These are phyloP conservation scores for Argentina anserina DNA, from an alignment of 306 rosid genomes.

Conservation along the genomic window DNA sequence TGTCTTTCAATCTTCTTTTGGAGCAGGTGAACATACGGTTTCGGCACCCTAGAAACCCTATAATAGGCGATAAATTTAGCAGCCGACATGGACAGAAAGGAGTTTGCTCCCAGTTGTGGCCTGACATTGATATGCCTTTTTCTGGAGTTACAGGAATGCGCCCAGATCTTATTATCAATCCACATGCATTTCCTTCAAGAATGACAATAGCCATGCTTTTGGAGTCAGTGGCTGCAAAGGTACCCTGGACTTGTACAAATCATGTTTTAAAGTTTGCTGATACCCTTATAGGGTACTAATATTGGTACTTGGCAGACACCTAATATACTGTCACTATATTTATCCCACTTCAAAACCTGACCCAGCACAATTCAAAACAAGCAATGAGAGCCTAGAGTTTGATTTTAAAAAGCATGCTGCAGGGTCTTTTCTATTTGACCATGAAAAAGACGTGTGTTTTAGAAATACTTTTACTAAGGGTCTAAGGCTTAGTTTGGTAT, in stretches of 20 bases:
- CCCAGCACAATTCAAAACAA: neutral
- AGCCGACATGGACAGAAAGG: conserved; percentile 99
- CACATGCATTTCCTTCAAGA: conserved; percentile 99
- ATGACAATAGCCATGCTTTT: conserved; percentile 99
- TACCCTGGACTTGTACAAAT: conserved; percentile 22
- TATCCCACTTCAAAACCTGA: neutral
- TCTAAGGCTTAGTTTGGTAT: too few relatives aligned
- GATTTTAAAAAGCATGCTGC: too few relatives aligned
- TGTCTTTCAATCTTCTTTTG: neutral
- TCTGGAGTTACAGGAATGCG: conserved; percentile 92
- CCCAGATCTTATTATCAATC: conserved; percentile 96
- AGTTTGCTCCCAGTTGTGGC: conserved; percentile 99
- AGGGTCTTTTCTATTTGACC: neutral
- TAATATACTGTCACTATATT: neutral
- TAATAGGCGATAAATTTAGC: conserved; percentile 96
- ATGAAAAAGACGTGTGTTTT: too few relatives aligned
- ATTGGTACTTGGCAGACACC: too few relatives aligned
- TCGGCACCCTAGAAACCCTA: conserved; percentile 87
- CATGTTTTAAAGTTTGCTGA: neutral
- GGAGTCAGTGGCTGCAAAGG: conserved; percentile 99
- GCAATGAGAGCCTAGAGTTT: too few relatives aligned
- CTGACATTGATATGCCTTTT: conserved; percentile 98
- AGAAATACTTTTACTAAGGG: neutral
- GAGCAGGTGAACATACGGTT: conserved; percentile 84
- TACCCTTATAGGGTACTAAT: too few relatives aligned